These are phyloP conservation scores for Mimosa pudica DNA, from an alignment of 306 rosid species.

Conservation along the genomic window DNA sequence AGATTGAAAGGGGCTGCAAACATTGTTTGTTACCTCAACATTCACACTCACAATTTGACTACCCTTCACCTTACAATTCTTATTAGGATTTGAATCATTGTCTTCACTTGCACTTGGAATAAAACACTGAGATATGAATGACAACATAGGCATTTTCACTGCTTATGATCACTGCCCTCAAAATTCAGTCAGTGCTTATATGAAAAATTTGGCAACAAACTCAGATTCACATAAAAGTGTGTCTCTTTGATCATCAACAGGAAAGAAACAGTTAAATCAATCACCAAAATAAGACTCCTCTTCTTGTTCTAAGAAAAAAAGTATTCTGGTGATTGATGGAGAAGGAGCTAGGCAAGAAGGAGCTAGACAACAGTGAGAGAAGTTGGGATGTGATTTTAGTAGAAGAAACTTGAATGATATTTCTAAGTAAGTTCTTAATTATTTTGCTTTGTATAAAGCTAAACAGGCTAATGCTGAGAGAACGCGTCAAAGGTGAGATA, in stretches of 20 bases:
- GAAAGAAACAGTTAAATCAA: constrained; percentile 13
- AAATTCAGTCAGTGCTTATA: background rate
- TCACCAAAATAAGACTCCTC: background rate
- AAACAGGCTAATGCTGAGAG: background rate
- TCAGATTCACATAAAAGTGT: background rate
- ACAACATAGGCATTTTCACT: constrained; percentile 22
- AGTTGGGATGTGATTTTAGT: background rate
- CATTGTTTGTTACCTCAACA: constrained; percentile 13
- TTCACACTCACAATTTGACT: background rate
- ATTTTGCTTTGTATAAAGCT: background rate
- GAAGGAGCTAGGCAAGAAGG: constrained; percentile 1
- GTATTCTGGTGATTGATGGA: constrained; percentile 16
- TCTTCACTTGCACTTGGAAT: constrained; percentile 7
- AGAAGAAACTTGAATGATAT: background rate
- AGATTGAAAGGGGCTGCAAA: background rate
- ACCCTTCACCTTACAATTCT: constrained; percentile 7
- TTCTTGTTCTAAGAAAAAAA: background rate
- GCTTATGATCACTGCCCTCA: constrained; percentile 8
- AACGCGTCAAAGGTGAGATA: background rate
- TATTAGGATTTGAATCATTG: constrained; percentile 4
- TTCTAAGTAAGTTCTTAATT: background rate
- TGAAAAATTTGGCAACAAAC: background rate
- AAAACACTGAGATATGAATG: constrained; percentile 35
- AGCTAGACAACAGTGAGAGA: background rate
- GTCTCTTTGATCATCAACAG: background rate